Conservation (phyloP, 192 early-diverging fungal genomes). For the Phycomyces blakesleeanus region DNA sequence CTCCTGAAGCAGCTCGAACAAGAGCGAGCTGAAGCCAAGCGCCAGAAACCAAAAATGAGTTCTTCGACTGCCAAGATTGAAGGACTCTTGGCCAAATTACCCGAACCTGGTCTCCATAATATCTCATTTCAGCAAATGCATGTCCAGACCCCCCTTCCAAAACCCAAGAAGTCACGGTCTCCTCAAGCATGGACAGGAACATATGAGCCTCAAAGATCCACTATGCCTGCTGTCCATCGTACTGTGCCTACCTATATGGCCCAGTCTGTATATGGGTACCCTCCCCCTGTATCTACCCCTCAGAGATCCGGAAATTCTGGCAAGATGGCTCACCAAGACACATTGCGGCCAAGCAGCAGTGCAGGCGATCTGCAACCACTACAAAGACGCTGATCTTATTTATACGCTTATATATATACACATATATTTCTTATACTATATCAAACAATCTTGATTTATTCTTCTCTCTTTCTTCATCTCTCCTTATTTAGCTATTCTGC, state of each 20-base stretch:
- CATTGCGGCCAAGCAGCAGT: not conserved
- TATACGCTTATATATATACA: not conserved
- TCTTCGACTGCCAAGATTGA: conserved; percentile 24
- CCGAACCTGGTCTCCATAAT: conserved; percentile 30
- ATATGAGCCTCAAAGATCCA: not conserved
- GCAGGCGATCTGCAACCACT: not conserved
- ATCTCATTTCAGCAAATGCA: conserved; percentile 34
- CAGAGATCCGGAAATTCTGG: not conserved
- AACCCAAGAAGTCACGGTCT: not conserved
- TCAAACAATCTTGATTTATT: no score
- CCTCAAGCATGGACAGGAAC: not conserved
- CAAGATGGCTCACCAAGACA: not conserved
- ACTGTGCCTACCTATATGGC: not conserved
- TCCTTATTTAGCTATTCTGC: no score
- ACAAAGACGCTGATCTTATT: not conserved
- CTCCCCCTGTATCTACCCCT: not conserved
- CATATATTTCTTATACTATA: no score
- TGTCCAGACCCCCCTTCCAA: not conserved
- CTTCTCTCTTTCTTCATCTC: no score
- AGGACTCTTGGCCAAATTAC: conserved; percentile 29
- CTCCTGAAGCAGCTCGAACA: conserved; percentile 29
- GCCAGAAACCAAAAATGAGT: conserved; percentile 19
- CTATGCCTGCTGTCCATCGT: not conserved
- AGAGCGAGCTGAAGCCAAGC: conserved; percentile 17
- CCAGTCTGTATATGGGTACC: not conserved